Percentiles rank a stretch among this genome's conserved stretches.
phyloP scores from a whole-genome alignment of 352 stramenopile genomes.

The Phytophthora tubulina region DNA sequence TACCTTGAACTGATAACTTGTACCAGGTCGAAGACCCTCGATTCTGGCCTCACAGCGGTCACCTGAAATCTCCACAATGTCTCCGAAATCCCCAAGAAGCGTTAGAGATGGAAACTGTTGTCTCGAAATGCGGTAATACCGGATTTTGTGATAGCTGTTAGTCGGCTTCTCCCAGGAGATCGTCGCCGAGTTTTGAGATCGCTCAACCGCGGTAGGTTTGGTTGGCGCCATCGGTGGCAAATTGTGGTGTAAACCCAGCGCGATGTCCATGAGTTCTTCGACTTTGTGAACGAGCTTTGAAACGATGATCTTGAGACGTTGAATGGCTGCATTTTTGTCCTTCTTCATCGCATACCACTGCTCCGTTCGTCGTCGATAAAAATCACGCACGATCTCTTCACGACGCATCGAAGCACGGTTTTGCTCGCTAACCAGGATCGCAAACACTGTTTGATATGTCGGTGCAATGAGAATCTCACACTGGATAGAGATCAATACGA shows the following conservation, averaged over 20 bases:
- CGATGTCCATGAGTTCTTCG: slow-evolving; percentile 91
- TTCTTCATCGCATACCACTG: slow-evolving; percentile 86
- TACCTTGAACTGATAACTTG: slow-evolving; percentile 89
- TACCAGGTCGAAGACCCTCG: slow-evolving; percentile 80
- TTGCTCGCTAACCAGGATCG: slow-evolving; percentile 61
- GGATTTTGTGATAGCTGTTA: slow-evolving; percentile 80
- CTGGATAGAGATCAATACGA: slow-evolving; percentile 87
- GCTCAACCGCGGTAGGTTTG: slow-evolving; percentile 63
- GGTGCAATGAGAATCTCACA: slow-evolving; percentile 74
- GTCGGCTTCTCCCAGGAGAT: slow-evolving; percentile 75
- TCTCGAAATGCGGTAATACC: slow-evolving; percentile 83
- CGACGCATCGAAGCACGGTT: slow-evolving; percentile 57
- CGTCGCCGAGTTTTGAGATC: slow-evolving; percentile 79
- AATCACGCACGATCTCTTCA: slow-evolving; percentile 71
- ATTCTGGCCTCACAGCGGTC: slow-evolving; percentile 66
- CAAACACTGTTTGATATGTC: slow-evolving; percentile 68
- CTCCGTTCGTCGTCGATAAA: slow-evolving; percentile 72
- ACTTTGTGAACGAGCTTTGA: slow-evolving; percentile 91
- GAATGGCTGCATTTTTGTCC: slow-evolving; percentile 84
- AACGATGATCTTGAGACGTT: slow-evolving; percentile 89
- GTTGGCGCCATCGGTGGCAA: slow-evolving; percentile 81
- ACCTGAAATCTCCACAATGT: slow-evolving; percentile 81
- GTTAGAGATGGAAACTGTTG: slow-evolving; percentile 87
- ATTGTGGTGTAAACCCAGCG: slow-evolving; percentile 85
- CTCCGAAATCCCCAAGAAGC: slow-evolving; percentile 81